phyloP scores from a whole-genome alignment of 352 stramenopile species.

The Phytophthora rubi region DNA sequence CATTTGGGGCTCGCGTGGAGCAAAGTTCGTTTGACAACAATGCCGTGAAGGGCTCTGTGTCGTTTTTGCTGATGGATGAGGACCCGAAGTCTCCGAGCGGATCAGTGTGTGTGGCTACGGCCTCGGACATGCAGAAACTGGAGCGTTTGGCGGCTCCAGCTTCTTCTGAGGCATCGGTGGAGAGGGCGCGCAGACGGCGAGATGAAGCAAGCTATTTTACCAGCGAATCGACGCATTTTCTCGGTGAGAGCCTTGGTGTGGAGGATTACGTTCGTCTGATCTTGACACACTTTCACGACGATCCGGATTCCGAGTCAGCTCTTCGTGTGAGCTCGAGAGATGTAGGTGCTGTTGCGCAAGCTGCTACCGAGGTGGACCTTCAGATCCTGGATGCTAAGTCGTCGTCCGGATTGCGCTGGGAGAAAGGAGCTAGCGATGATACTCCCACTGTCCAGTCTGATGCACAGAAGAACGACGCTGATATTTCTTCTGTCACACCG shows the following conservation, averaged over 20 bases:
- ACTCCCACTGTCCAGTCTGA: slow-evolving; percentile 9
- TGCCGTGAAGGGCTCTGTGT: slow-evolving; percentile 68
- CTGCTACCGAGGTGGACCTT: slow-evolving; percentile 60
- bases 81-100: slow-evolving; percentile 40
- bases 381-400: slow-evolving; percentile 85
- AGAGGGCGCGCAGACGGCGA: slow-evolving; percentile 46
- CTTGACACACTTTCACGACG: slow-evolving; percentile 64
- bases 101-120: slow-evolving; percentile 67
- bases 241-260: slow-evolving; percentile 46
- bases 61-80: slow-evolving; percentile 69
- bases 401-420: slow-evolving; percentile 84
- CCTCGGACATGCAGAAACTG: slow-evolving; percentile 72
- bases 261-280: slow-evolving; percentile 68
- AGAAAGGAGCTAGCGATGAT: slow-evolving; percentile 44
- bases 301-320: slow-evolving; percentile 45
- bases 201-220: slow-evolving; percentile 51
- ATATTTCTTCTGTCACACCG: slow-evolving; percentile 61
- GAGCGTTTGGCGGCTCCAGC: slow-evolving; percentile 36
- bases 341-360: slow-evolving; percentile 58
- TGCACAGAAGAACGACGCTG: slow-evolving; percentile 12
- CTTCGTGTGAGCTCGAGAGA: slow-evolving; percentile 56
- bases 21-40: slow-evolving; percentile 56
- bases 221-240: slow-evolving; percentile 48
- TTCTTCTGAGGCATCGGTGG: slow-evolving; percentile 33
- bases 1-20: slow-evolving; percentile 63